Evolutionary conservation across 2,329 filamentous ascomycete species (phyloP).

Genomic region (Botrytis fabae): DNA sequence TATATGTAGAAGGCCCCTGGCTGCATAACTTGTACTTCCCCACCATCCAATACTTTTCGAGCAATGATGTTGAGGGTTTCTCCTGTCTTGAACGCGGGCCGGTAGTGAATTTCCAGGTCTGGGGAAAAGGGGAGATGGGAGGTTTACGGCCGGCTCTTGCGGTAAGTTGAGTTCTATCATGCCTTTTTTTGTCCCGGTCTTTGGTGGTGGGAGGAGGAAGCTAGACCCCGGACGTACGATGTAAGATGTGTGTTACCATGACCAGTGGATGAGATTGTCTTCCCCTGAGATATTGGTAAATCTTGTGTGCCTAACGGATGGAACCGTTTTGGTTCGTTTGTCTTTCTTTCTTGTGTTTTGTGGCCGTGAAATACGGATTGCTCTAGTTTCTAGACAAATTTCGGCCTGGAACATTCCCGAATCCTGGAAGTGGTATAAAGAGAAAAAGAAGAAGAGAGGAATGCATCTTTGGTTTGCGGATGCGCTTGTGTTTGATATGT

Average conservation of each 20-base stretch:
- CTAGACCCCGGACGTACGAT: not conserved
- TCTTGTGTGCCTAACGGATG: not conserved
- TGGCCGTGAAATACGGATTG: not conserved
- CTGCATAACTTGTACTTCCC: constrained; percentile 14
- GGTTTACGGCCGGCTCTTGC: not conserved
- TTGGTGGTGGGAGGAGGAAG: not conserved
- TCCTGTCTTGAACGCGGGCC: not conserved
- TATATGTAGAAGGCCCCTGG: not conserved
- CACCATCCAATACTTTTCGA: constrained; percentile 8
- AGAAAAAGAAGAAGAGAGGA: not conserved
- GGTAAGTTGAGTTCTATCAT: not conserved
- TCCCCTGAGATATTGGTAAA: constrained; percentile 1
- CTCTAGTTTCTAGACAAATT: not conserved
- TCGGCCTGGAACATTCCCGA: not conserved
- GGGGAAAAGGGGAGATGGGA: not conserved
- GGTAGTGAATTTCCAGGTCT: not conserved
- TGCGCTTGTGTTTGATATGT: not conserved
- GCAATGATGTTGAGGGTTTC: not conserved
- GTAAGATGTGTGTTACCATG: constrained; percentile 1
- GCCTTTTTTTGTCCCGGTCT: not conserved
- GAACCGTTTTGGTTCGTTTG: not conserved
- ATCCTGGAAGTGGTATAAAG: not conserved
- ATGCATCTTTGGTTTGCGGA: constrained; percentile 8
- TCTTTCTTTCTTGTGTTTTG: not conserved
- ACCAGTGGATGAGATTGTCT: not conserved